Evolutionary conservation across 768 basidiomycete genomes (phyloP), one percentile per base, ranked within the genome.

Genomic region (Mrakia blollopis): DNA sequence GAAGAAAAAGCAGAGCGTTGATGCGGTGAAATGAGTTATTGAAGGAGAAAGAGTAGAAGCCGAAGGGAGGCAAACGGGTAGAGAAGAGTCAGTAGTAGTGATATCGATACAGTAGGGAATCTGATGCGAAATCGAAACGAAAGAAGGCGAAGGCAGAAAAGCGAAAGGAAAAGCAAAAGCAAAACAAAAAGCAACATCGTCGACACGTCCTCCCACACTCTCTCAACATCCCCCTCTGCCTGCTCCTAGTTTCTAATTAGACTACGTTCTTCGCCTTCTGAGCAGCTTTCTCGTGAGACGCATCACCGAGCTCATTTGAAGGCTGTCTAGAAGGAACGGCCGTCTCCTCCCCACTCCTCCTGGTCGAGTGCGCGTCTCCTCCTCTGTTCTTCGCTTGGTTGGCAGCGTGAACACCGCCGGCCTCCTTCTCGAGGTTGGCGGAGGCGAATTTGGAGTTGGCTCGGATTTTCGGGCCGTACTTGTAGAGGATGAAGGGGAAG

Each of bases 401-500:
- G 62, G 3, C 30, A n/a, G 18, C 10, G 41, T 3, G 16, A 5
- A 5, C 25, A 28, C 39, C 39, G 23, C 23, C 54, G 35, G n/a
- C 47, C 32, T 75, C 65, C 35, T 39, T 39, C 16, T 52, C 65
- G 9, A 44, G 32, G 67, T 30, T 44, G 70, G 68, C 68, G 32
- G 35, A 35, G 6, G 76, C 76, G 35, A 52, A 77, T 62, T 65
- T 65, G 32, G 76, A 77, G 37, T 71, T 70, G 32, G 60, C 44
- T 25, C 76, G 60, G 71, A 77, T 77, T 11, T 70, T 72, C 0
- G 76, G 76, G 25, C 76, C 76, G 52, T 77, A 72, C 54, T 77
- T 77, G 62, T 77, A 77, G 44, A 77, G 76, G 35, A 65, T 50
- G 62, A 77, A 77, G 68, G 63, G 74, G 50, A 69, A 69, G 61